Base-by-base conservation (phyloP, 2,329 filamentous ascomycete genomes). In the Xylaria sp. region DNA sequence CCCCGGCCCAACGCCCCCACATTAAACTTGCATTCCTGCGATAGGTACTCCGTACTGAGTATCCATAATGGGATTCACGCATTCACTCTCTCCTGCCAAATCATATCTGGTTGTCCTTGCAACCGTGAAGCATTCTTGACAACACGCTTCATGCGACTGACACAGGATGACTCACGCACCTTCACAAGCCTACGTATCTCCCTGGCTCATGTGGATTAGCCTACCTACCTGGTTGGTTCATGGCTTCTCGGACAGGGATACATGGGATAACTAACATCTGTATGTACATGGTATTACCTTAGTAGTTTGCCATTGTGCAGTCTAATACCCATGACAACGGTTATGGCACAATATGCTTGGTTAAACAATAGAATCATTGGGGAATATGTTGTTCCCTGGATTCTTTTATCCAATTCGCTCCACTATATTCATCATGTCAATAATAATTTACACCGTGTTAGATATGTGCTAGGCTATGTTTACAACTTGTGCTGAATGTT, bases 401-500 rank as follows among this genome's bases (percentile, higher is more conserved):
- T n/a, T 39, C 9, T 6, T 24, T n/a, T 21, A 60, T 50, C 12
- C 17, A 17, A 11, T 36, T 36, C 12, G 53, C 19, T 21, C 54
- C 47, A 30, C 45, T 60, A 12, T 48, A 65, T 63, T 45, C 17
- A 51, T 58, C 60, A 14, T 45, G 36, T 17, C n/a, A 54, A 68
- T 67, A 54, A 68, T 67, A 67, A 60, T 60, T 19, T 67, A 67
- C 57, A 65, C 34, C 34, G 17, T 24, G 42, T 24, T 14, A 58
- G 42, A 48, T 47, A 61, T 51, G 19, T 64, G 45, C 6, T 50
- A 36, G 50, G 32, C 27, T 36, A 50, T 64, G 58, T 59, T 76
- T 81, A 87, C 73, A 87, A 73, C 78, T 83, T 86, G 45, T 83
- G 75, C 60, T 78, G 79, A 75, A 89, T 88, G 71, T 81, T 84